Percentiles rank a stretch among this genome's conserved stretches.
Conservation (phyloP, 192 early-diverging fungal genomes). For the Backusella sp. region DNA sequence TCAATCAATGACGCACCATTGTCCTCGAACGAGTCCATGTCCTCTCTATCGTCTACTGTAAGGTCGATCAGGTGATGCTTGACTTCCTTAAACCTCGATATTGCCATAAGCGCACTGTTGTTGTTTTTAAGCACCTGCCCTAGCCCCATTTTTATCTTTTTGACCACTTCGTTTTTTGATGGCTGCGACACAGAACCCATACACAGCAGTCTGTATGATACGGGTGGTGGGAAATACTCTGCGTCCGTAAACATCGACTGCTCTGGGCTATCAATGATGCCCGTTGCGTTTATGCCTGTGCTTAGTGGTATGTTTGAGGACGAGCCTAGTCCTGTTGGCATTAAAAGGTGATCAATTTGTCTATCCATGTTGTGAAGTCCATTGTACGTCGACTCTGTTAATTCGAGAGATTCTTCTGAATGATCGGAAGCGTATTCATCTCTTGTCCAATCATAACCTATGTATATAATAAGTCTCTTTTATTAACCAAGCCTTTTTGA, state of each 20-base stretch:
- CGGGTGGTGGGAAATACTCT: slow-evolving; percentile 6
- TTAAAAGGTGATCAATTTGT: neutral
- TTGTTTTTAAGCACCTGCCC: slow-evolving; percentile 6
- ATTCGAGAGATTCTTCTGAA: slow-evolving; percentile 4
- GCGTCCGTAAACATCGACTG: neutral
- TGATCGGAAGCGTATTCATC: neutral
- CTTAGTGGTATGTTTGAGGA: neutral
- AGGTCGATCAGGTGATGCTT: slow-evolving; percentile 27
- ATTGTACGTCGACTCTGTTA: neutral
- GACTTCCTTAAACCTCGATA: slow-evolving; percentile 17
- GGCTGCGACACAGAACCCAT: slow-evolving; percentile 20
- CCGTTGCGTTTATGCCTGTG: neutral
- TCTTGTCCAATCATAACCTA: neutral
- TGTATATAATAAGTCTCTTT: neutral
- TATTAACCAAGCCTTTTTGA: neutral
- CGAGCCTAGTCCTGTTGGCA: neutral
- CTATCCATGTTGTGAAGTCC: neutral
- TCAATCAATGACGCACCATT: slow-evolving; percentile 35
- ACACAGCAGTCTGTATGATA: slow-evolving; percentile 28
- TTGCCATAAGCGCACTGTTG: neutral
- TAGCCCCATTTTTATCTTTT: slow-evolving; percentile 27
- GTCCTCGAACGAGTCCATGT: slow-evolving; percentile 26
- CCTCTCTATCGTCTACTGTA: slow-evolving; percentile 8
- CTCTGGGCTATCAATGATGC: neutral
- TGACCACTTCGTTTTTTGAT: slow-evolving; percentile 25